Evolutionary conservation across 1,284 basidiomycete species (phyloP), one percentile per base, ranked within the genome.

Genomic region (Gymnopus androsaceus): DNA sequence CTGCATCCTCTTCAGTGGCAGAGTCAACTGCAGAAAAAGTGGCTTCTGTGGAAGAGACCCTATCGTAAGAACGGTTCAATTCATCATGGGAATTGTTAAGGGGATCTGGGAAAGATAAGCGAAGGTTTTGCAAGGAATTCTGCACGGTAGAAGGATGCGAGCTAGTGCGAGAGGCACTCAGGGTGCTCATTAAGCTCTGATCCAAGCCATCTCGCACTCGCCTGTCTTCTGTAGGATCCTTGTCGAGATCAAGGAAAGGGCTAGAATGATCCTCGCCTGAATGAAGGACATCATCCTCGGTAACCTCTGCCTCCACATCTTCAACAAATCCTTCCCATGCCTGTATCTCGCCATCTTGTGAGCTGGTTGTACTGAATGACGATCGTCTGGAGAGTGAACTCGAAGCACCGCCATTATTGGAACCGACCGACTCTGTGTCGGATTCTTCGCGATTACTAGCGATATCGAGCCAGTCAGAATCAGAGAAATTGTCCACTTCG

Each of bases 381-480:
- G 88, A 90, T 59, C 80, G 76, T 37, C 85, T 77, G 59, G 87
- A 90, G 61, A 76, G 77, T 27, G 84, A 78, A 55, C 75, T 72
- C 48, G 78, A 78, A 56, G 38, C 61, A 25, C 58, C 57, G 65
- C 66, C 69, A 61, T 79, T 77, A 65, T 83, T 81, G 62, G 77
- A 82, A 63, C 73, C 79, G 67, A 85, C 70, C 48, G 86, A 88
- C 64, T 87, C 85, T 68, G 80, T 82, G 69, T 83, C 86, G 25
- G 48, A 87, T 55, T 82, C n/a, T n/a, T n/a, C 82, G 58, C 79
- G 78, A 71, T 78, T 82, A 64, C 82, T 85, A 37, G 84, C 73
- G 59, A 90, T 78, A 64, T 90, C 88, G 64, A 88, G 83, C 88
- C 88, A 90, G 71, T 90, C 87, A 33, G 86, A 88, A 72, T 90